Conservation (phyloP, 176 grass and related monocot genomes). For the Oryza meyeriana region DNA sequence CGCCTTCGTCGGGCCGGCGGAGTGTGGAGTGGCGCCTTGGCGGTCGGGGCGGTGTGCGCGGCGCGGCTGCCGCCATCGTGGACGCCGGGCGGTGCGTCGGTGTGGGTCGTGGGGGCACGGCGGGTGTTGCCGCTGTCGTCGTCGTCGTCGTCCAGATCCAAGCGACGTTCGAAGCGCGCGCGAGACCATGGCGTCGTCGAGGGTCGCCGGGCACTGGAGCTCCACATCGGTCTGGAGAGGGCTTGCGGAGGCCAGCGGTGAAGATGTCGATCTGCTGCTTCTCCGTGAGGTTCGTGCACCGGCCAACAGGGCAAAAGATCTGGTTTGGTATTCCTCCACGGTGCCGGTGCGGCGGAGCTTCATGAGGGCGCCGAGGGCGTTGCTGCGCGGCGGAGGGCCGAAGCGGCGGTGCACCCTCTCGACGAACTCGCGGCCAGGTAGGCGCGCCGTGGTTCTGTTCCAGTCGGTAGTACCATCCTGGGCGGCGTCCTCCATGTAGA, state of each 20-base stretch:
- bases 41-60: background rate
- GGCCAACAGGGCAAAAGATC: background rate
- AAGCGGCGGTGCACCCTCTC: background rate
- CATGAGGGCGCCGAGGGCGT: background rate
- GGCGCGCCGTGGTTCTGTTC: no score
- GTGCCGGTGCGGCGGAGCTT: background rate
- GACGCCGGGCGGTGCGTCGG: background rate
- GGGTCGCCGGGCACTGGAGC: no score
- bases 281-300: no score
- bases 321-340: background rate
- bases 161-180: background rate
- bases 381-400: no score
- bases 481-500: no score
- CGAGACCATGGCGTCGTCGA: no score
- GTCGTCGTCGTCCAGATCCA: background rate
- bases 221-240: no score
- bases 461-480: no score
- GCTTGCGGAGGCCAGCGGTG: no score
- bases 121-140: no score
- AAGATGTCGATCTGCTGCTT: no score
- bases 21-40: background rate
- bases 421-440: background rate
- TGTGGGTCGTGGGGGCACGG: background rate
- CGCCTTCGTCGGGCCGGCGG: background rate
- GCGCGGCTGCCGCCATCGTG: background rate